A percentile compares a stretch with the other conserved stretches of the same genome.
Evolutionary conservation across 805 yeast genomes (phyloP).

Genomic region (Metschnikowia henanensis): DNA sequence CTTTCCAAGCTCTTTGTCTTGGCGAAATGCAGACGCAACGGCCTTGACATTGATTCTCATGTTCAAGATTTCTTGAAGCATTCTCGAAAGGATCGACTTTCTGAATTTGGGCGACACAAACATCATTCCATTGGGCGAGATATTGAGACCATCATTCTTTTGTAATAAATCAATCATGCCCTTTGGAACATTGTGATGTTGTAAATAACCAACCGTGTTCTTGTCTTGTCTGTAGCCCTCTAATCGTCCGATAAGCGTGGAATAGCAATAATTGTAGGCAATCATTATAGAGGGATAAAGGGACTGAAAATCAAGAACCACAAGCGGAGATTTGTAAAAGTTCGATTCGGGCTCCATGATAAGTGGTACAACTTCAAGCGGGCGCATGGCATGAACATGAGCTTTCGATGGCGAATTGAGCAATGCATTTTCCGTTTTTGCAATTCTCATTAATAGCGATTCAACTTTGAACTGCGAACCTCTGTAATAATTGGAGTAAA

Average conservation of each 20-base stretch:
- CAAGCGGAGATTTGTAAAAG: constrained; percentile 83
- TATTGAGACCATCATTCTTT: constrained; percentile 49
- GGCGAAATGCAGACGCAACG: constrained; percentile 55
- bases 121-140: constrained; percentile 87
- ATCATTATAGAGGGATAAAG: constrained; percentile 97
- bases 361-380: constrained; percentile 84
- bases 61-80: constrained; percentile 81
- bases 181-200: constrained; percentile 43
- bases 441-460: constrained; percentile 70
- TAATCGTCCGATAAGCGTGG: constrained; percentile 66
- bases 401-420: constrained; percentile 75
- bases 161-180: constrained; percentile 55
- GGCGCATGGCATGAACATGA: constrained; percentile 80
- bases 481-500: constrained; percentile 79
- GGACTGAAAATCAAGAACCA: constrained; percentile 92
- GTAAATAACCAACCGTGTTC: constrained; percentile 57
- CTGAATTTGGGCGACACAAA: constrained; percentile 68
- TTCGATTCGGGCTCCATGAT: constrained; percentile 91
- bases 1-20: constrained; percentile 49
- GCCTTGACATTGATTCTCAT: constrained; percentile 76
- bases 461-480: constrained; percentile 97
- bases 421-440: constrained; percentile 73
- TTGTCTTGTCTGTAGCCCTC: constrained; percentile 48
- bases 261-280: constrained; percentile 94
- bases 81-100: constrained; percentile 72